Base-by-base conservation (phyloP, 1,284 basidiomycete genomes). In the Earliella scabrosa region DNA sequence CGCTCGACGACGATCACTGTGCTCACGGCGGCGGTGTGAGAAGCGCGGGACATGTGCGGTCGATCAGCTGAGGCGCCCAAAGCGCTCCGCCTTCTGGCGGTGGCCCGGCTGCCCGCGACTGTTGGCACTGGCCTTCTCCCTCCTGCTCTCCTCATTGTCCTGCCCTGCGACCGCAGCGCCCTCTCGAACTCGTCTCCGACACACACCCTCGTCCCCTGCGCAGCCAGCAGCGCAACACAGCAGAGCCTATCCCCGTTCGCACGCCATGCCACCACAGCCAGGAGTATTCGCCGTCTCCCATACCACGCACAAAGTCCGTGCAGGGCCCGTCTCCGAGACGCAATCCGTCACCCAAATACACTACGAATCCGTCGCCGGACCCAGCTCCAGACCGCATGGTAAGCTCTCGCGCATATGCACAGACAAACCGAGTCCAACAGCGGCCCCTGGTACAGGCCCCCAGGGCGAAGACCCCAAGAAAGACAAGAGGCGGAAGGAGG, bases 401-500 rank as follows among this genome's bases (percentile, higher is more conserved):
- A 48, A 45, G 72, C 13, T 61, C 34, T 31, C 24, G 4, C 21
- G 16, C 24, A 4, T 23, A 11, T 26, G 49, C 8, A 50, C 32
- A 26, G 58, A 52, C 32, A 32, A 21, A 8, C n/a, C n/a, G n/a
- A n/a, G 11, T 23, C 49, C 51, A 31, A 46, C 47, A 31, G 29
- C 26, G 20, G 26, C 47, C 34, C 36, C 31, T 21, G 32, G 38
- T 20, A 24, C 31, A 58, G 66, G 61, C 34, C 52, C 57, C 13
- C 64, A 50, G 29, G 27, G 66, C 52, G 77, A 81, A 57, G 79
- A 80, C 47, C 66, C 72, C 39, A 80, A 77, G 72, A 79, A 79
- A 64, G 84, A 87, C 50, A 86, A 82, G 75, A 81, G 82, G 68
- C 76, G 84, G 60, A 86, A 83, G 67, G 88, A 90, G 56, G 70